Conservation (phyloP, 1,139 yeast species). For the Yamadazyma sp. region DNA sequence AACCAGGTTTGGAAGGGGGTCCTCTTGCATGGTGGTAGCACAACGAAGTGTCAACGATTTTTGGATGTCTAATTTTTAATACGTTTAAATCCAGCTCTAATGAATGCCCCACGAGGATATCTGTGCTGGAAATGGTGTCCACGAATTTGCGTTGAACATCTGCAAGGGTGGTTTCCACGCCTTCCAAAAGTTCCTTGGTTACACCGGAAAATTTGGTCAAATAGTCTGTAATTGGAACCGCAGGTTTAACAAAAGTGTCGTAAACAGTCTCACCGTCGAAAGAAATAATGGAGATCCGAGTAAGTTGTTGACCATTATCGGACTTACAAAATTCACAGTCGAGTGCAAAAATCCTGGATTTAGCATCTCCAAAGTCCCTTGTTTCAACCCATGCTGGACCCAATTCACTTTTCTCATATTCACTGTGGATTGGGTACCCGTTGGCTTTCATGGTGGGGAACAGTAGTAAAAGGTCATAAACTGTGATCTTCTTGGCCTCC, state of each 20-base stretch:
- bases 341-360: slow-evolving; percentile 68
- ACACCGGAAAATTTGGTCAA: slow-evolving; percentile 85
- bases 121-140: slow-evolving; percentile 41
- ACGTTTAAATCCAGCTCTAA: slow-evolving; percentile 67
- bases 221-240: slow-evolving; percentile 71
- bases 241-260: slow-evolving; percentile 79
- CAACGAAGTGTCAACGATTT: slow-evolving; percentile 67
- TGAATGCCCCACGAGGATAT: slow-evolving; percentile 72
- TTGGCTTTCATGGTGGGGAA: slow-evolving; percentile 45
- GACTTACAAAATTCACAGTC: slow-evolving; percentile 94
- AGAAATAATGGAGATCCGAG: slow-evolving; percentile 76
- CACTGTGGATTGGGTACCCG: slow-evolving; percentile 59
- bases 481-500: slow-evolving; percentile 42
- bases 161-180: slow-evolving; percentile 61
- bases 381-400: slow-evolving; percentile 61
- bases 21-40: slow-evolving; percentile 77
- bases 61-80: slow-evolving; percentile 58
- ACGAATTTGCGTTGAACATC: slow-evolving; percentile 67
- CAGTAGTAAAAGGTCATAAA: slow-evolving; percentile 54
- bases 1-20: slow-evolving; percentile 74
- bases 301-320: slow-evolving; percentile 59
- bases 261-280: slow-evolving; percentile 58
- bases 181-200: slow-evolving; percentile 61
- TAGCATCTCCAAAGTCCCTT: slow-evolving; percentile 46
- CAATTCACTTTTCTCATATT: slow-evolving; percentile 6